Evolutionary conservation across 345 rosid species (phyloP).

Genomic region (Carallia brachiata): DNA sequence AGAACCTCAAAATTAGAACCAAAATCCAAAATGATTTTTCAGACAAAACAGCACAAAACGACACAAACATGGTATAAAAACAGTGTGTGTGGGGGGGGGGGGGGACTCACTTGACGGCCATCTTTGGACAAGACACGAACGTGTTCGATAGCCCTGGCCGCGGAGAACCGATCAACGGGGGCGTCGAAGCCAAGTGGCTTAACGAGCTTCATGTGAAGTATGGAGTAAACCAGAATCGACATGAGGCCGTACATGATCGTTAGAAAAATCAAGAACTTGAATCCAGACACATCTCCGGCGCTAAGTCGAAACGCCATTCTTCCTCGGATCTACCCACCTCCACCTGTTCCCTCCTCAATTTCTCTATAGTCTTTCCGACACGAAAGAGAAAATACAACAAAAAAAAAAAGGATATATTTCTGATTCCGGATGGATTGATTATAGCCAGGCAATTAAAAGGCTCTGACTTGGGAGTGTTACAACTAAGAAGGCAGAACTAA

Average conservation of each 20-base stretch:
- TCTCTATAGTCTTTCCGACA: neutral
- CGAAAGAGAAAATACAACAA: too few species aligned
- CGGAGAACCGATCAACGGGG: constrained; percentile 89
- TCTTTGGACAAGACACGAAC: constrained; percentile 66
- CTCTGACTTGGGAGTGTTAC: too few species aligned
- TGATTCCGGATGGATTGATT: too few species aligned
- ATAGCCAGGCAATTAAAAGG: too few species aligned
- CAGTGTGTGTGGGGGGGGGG: neutral
- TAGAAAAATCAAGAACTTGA: constrained; percentile 56
- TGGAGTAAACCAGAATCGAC: constrained; percentile 54
- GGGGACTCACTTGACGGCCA: constrained; percentile 74
- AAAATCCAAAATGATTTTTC: neutral
- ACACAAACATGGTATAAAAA: neutral
- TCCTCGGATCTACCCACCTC: neutral
- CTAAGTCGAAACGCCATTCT: constrained; percentile 52
- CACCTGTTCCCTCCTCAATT: neutral
- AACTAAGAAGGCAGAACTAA: too few species aligned
- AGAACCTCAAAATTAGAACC: too few species aligned
- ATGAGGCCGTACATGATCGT: constrained; percentile 59
- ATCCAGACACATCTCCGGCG: constrained; percentile 56
- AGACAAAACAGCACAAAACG: neutral
- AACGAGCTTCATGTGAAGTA: constrained; percentile 59
- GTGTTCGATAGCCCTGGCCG: constrained; percentile 84
- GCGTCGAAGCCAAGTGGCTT: constrained; percentile 71
- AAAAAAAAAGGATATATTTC: too few species aligned